Conservation (phyloP, 108 stramenopile genomes). For the Nitzschia sp. region DNA sequence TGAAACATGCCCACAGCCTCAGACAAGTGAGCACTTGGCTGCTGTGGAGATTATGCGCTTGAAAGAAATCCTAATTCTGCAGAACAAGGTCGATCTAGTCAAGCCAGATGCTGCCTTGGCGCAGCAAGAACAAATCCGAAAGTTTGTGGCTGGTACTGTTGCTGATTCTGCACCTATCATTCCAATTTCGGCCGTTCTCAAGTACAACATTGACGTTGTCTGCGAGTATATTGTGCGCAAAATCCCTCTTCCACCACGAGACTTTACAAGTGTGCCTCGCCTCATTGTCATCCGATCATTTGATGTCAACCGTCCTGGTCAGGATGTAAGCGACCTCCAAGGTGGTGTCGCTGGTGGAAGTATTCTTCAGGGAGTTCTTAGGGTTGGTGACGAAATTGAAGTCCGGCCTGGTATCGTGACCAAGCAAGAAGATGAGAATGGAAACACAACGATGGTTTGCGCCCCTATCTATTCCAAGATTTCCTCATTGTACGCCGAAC, state of each 20-base stretch:
- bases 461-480: constrained; percentile 90
- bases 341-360: constrained; percentile 99
- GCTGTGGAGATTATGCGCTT: constrained; percentile 99
- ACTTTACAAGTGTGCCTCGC: constrained; percentile 93
- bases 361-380: constrained; percentile 96
- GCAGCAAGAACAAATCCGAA: constrained; percentile 97
- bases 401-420: constrained; percentile 98
- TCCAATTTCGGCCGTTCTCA: constrained; percentile 96
- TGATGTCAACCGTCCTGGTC: constrained; percentile 99
- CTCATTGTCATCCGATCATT: constrained; percentile 99
- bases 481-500: constrained; percentile 93
- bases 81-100: constrained; percentile 99
- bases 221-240: constrained; percentile 97
- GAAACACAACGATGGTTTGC: constrained; percentile 87
- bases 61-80: constrained; percentile 97
- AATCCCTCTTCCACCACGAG: constrained; percentile 93
- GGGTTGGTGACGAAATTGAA: constrained; percentile 99
- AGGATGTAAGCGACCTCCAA: constrained; percentile 92
- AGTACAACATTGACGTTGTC: constrained; percentile 99
- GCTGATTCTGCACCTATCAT: constrained; percentile 97
- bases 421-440: constrained; percentile 85
- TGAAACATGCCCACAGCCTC: constrained; percentile 99
- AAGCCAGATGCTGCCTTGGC: constrained; percentile 96
- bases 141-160: constrained; percentile 98
- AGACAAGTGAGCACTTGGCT: constrained; percentile 99